phyloP scores from a whole-genome alignment of 2,329 filamentous ascomycete genomes.

The Ceratocystis variospora region DNA sequence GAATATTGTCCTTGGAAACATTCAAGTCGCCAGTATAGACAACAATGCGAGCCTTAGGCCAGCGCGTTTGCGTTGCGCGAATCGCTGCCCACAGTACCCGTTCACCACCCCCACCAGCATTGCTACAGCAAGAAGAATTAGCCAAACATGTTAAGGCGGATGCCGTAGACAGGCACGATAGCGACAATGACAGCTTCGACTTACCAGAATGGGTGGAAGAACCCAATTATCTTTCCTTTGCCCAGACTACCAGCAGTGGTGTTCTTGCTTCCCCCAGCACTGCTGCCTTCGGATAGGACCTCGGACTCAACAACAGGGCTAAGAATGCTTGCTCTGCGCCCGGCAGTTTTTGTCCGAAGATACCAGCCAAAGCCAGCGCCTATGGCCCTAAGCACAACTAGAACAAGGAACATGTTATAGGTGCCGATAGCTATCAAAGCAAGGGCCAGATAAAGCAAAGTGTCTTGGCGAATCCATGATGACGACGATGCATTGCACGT shows the following conservation, averaged over 20 bases:
- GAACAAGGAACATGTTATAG: constrained; percentile 24
- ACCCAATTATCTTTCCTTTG: constrained; percentile 67
- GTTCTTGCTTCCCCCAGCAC: constrained; percentile 56
- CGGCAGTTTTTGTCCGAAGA: constrained; percentile 48
- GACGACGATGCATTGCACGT: constrained; percentile 8
- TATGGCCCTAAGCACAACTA: constrained; percentile 28
- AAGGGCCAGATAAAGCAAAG: constrained; percentile 14
- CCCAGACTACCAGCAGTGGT: constrained; percentile 43
- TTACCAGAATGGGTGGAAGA: constrained; percentile 96
- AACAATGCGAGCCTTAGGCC: constrained; percentile 76
- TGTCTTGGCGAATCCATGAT: not conserved
- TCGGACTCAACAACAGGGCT: constrained; percentile 29
- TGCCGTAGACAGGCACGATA: not conserved
- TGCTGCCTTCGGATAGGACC: constrained; percentile 31
- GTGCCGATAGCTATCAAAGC: constrained; percentile 13
- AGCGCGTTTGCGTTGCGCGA: constrained; percentile 73
- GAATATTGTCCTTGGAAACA: constrained; percentile 63
- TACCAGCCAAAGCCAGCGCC: constrained; percentile 44
- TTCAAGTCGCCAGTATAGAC: constrained; percentile 96
- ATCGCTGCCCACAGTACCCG: constrained; percentile 94
- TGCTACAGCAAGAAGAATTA: constrained; percentile 37
- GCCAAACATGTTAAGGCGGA: not conserved
- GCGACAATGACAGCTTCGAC: constrained; percentile 21
- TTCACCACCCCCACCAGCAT: constrained; percentile 91
- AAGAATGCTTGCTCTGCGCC: constrained; percentile 45